A percentile compares a stretch with the other conserved stretches of the same genome.
These are phyloP conservation scores for Acacia crassicarpa DNA, from an alignment of 306 rosid species.

Conservation along the genomic window DNA sequence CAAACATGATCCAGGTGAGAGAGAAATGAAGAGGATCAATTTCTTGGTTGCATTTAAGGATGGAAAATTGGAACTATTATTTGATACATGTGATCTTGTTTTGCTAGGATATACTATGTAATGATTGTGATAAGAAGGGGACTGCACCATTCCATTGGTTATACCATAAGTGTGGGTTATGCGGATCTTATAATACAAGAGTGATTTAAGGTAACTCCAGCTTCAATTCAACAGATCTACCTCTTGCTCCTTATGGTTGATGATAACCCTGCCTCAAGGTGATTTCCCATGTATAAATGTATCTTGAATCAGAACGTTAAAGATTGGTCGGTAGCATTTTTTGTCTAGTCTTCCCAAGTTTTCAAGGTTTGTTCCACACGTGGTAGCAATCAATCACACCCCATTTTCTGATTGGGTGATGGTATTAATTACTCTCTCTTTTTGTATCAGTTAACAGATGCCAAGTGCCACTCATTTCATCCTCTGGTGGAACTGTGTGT, in stretches of 20 bases:
- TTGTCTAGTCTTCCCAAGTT: not conserved
- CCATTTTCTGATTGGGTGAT: not conserved
- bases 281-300: not conserved
- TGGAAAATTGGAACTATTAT: not conserved
- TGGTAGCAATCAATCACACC: not conserved
- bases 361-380: not conserved
- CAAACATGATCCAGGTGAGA: not conserved
- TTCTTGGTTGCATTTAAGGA: not conserved
- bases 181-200: constrained; percentile 60
- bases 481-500: not conserved
- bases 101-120: constrained; percentile 56
- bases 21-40: not conserved
- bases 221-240: constrained; percentile 24
- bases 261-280: constrained; percentile 6
- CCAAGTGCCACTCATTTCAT: not conserved
- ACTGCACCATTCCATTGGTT: constrained; percentile 61
- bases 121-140: constrained; percentile 57
- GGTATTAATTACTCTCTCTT: not conserved
- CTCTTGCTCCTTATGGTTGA: constrained; percentile 21
- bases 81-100: not conserved
- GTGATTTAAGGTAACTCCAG: constrained; percentile 39
- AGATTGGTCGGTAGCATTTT: not conserved
- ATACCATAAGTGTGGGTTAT: constrained; percentile 51
- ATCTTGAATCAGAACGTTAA: not conserved
- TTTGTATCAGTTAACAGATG: not conserved